Evolutionary conservation across 352 stramenopile species (phyloP).

Genomic region (Phytopythium montanum): DNA sequence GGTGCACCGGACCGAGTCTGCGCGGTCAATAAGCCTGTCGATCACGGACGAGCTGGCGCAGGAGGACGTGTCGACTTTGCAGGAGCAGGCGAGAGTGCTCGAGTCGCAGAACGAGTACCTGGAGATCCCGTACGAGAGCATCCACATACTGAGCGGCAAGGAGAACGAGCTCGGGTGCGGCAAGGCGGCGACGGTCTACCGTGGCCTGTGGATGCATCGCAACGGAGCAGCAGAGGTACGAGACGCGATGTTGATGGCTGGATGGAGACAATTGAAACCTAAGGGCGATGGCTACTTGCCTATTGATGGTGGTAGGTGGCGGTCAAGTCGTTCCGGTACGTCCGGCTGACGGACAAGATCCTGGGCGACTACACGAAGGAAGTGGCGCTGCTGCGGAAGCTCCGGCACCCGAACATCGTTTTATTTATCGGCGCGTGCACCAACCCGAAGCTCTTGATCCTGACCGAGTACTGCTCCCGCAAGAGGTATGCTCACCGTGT

Average conservation of each 20-base stretch:
- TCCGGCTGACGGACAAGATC: constrained; percentile 87
- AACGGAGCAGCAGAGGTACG: constrained; percentile 74
- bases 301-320: constrained; percentile 31
- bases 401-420: constrained; percentile 90
- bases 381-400: constrained; percentile 80
- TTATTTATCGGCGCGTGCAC: constrained; percentile 90
- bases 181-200: constrained; percentile 85
- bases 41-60: constrained; percentile 46
- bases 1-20: constrained; percentile 37
- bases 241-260: not conserved
- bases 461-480: constrained; percentile 87
- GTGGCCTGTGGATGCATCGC: constrained; percentile 82
- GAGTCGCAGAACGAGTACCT: constrained; percentile 85
- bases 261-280: not conserved
- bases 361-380: constrained; percentile 82
- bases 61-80: constrained; percentile 64
- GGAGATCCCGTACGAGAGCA: constrained; percentile 86
- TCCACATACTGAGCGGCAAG: constrained; percentile 81
- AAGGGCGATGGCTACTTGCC: not conserved
- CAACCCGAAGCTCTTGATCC: constrained; percentile 86
- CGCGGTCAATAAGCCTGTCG: constrained; percentile 29
- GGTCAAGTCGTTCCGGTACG: constrained; percentile 86
- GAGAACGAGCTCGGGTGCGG: constrained; percentile 86
- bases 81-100: constrained; percentile 80
- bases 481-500: constrained; percentile 53